A percentile compares a stretch with the other conserved stretches of the same genome.
phyloP scores from a whole-genome alignment of 106 monocot genomes.

The Triglochin maritima region DNA sequence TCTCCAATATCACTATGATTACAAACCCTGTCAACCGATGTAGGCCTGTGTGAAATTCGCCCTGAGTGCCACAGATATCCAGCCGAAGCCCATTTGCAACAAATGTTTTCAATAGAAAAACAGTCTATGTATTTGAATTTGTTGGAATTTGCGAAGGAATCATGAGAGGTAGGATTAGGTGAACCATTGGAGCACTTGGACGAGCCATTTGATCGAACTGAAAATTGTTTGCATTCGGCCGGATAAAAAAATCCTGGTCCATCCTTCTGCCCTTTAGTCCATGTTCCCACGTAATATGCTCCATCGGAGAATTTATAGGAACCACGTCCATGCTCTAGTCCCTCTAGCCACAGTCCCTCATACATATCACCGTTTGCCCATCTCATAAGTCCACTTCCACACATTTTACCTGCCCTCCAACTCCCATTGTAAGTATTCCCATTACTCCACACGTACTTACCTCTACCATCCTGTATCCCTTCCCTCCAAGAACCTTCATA shows the following conservation, averaged over 20 bases:
- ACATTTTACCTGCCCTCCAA: slow-evolving; percentile 86
- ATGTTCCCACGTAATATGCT: slow-evolving; percentile 63
- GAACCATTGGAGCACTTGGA: slow-evolving; percentile 8
- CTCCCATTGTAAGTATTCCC: slow-evolving; percentile 70
- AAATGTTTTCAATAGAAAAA: slow-evolving; percentile 11
- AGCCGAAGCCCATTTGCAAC: slow-evolving; percentile 16
- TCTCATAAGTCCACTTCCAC: slow-evolving; percentile 72
- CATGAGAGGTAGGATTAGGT: slow-evolving; percentile 10
- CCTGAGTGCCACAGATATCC: slow-evolving; percentile 31
- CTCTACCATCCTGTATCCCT: slow-evolving; percentile 74
- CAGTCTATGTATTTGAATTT: slow-evolving; percentile 3
- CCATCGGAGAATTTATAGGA: slow-evolving; percentile 64
- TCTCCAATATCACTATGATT: slow-evolving; percentile 25
- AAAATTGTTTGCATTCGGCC: slow-evolving; percentile 40
- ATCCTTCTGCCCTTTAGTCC: slow-evolving; percentile 92
- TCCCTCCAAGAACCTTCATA: slow-evolving; percentile 86
- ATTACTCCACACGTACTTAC: slow-evolving; percentile 62
- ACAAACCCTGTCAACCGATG: slow-evolving; percentile 31
- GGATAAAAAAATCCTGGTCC: slow-evolving; percentile 65
- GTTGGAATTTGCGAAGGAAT: slow-evolving; percentile 11
- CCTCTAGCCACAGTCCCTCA: slow-evolving; percentile 78
- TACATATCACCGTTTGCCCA: slow-evolving; percentile 72
- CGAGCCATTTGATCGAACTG: slow-evolving; percentile 13
- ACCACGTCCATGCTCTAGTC: slow-evolving; percentile 66
- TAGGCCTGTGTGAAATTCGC: slow-evolving; percentile 46